Evolutionary conservation across 768 basidiomycete species (phyloP), one percentile per base, ranked within the genome.

Genomic region (Suillus brevipes): DNA sequence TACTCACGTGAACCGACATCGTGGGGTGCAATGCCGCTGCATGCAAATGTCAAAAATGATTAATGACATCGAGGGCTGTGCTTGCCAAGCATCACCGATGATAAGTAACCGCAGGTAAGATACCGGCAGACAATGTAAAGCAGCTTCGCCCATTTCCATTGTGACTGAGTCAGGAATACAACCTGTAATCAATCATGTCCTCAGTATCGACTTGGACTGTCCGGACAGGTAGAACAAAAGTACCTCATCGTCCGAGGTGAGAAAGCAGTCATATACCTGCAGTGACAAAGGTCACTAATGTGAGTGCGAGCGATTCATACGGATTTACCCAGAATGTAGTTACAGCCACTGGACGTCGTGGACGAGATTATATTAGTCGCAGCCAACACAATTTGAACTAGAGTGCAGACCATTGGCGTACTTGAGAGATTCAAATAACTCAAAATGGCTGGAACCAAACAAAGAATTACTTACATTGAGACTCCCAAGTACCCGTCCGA

Each of bases 121-220:
- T 63, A 65, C 34, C 25, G 59, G 45, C 65, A 45, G 23, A 63
- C 78, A 57, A 63, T 5, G 62, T 63, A 63, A 60, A 61, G 18
- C 3, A 63, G 10, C 28, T 61, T 63, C 14, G 36, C 7, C 18
- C 31, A 25, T 42, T n/a, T 63, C 55, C 62, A 63, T 58, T 18
- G 50, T 16, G 56, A 60, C 9, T 63, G 25, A 4, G 4, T 60
- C n/a, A 63, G 18, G 45, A 61, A 63, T 34, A 3, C 13, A 45
- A 61, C 38, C 62, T 63, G 37, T 7, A 10, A 20, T 20, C 10
- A 6, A 20, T 28, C 20, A 2, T 9, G 38, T 42, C 40, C n/a
- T 42, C 28, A 59, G 28, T 18, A 20, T 59, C 9, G 10, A 40
- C 18, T 59, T 4, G 36, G n/a, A n/a, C n/a, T n/a, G n/a, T n/a